Evolutionary conservation across 768 basidiomycete species (phyloP).

Genomic region (Auricularia cornea): DNA sequence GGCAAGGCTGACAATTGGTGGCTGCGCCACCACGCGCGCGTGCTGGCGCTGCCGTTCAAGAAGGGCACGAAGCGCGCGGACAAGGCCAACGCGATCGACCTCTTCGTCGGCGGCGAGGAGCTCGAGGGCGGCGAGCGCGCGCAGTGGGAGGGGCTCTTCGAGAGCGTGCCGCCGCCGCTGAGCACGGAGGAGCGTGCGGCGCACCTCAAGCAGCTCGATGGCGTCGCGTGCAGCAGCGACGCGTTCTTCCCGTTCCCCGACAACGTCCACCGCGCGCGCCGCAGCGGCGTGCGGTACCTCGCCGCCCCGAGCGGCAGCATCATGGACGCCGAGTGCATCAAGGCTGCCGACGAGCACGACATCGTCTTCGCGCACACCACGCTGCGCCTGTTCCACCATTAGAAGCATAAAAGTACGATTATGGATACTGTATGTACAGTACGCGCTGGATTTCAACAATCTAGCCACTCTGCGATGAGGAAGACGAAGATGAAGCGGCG

Average conservation of each 20-base stretch:
- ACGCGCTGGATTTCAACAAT: too few species aligned
- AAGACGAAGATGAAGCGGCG: too few species aligned
- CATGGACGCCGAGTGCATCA: constrained; percentile 96
- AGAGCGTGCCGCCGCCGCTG: constrained; percentile 56
- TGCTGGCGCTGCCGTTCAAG: constrained; percentile 89
- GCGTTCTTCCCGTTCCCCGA: constrained; percentile 99
- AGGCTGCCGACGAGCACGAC: constrained; percentile 87
- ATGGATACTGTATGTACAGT: too few species aligned
- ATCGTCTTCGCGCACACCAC: constrained; percentile 90
- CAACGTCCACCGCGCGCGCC: constrained; percentile 87
- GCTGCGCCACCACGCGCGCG: constrained; percentile 93
- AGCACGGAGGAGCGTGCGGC: constrained; percentile 60
- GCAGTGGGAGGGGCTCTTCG: constrained; percentile 89
- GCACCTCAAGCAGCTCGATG: constrained; percentile 68
- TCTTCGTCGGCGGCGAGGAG: constrained; percentile 85
- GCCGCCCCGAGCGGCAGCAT: constrained; percentile 91
- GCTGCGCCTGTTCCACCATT: constrained; percentile 87
- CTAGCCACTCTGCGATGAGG: too few species aligned
- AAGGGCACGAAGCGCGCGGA: constrained; percentile 96
- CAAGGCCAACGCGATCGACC: constrained; percentile 96
- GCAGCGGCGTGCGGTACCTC: constrained; percentile 88
- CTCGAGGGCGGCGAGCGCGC: constrained; percentile 82
- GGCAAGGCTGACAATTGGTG: constrained; percentile 99
- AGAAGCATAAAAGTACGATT: background rate
- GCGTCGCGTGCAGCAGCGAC: constrained; percentile 89